Base-by-base conservation (phyloP, 140 eudicot species). In the Cichorium intybus region DNA sequence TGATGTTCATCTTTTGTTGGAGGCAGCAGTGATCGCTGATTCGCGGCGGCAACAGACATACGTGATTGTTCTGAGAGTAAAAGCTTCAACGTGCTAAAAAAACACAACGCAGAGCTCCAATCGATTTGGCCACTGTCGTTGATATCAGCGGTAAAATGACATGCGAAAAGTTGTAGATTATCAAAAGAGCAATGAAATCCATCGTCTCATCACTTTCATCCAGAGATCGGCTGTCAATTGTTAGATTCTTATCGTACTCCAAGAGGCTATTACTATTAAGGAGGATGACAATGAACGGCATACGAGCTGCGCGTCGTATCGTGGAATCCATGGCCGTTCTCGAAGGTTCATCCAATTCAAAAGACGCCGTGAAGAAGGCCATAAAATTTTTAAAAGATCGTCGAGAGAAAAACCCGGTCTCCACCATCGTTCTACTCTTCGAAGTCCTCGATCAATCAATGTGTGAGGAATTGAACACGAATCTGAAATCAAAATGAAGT, bases 381-480 rank as follows among this genome's bases (percentile, higher is more conserved):
- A 77, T 78, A 0, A 88, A 88, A 52, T 96, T 92, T n/a, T 34
- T 92, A 7, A 90, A 85, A 46, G 97, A 92, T 56, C 89, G 99
- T 5, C 80, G 88, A 0, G 99, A 88, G 68, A 77, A 27, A 27
- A 92, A 88, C 46, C 75, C 82, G 2, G 77, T 55, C 5, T 83
- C 93, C 12, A 70, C 82, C 56, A 77, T 92, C 45, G 11, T 92
- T 46, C 71, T 89, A n/a, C 56, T 92, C 3, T 74, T 89, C 24
- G 84, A 92, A 70, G 70, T 78, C 11, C 62, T 29, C 1, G 73
- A 68, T 28, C 78, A 66, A 31, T 58, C 79, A 0, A n/a, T n/a
- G n/a, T n/a, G n/a, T n/a, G n/a, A n/a, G n/a, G n/a, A n/a, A n/a
- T n/a, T n/a, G n/a, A n/a, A n/a, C n/a, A n/a, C n/a, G n/a, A n/a